Conservation (phyloP, 768 basidiomycete genomes). For the Russula griseocarnosa region DNA sequence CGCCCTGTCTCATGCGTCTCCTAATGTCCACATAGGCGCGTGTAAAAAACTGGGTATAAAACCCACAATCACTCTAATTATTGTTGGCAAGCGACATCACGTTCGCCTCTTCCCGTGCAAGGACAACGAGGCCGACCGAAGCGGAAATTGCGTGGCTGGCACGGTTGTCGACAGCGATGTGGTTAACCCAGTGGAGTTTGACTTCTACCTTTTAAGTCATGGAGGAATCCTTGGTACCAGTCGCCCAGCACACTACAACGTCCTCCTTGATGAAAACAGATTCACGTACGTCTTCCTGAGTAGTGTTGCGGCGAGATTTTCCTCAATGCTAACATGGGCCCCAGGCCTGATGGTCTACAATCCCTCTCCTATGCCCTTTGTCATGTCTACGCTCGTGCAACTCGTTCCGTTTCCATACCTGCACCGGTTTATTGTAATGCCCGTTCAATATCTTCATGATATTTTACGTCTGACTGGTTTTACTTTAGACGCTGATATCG, state of each 20-base stretch:
- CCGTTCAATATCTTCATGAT: background rate
- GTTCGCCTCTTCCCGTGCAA: slow-evolving; percentile 56
- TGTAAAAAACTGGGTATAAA: slow-evolving; percentile 55
- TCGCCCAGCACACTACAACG: slow-evolving; percentile 57
- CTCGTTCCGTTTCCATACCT: slow-evolving; percentile 77
- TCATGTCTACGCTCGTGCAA: slow-evolving; percentile 76
- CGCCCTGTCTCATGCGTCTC: background rate
- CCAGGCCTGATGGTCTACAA: slow-evolving; percentile 64
- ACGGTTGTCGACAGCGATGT: slow-evolving; percentile 73
- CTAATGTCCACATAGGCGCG: slow-evolving; percentile 47
- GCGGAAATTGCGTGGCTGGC: slow-evolving; percentile 72
- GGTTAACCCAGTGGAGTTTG: slow-evolving; percentile 66
- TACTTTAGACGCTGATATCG: slow-evolving; percentile 64
- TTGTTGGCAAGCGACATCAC: slow-evolving; percentile 78
- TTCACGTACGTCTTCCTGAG: slow-evolving; percentile 49
- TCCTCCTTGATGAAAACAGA: slow-evolving; percentile 51
- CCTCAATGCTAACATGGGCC: slow-evolving; percentile 15
- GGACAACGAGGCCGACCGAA: slow-evolving; percentile 50
- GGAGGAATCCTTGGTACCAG: slow-evolving; percentile 76
- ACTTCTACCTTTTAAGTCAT: slow-evolving; percentile 77
- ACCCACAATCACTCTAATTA: slow-evolving; percentile 67
- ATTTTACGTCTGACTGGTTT: background rate
- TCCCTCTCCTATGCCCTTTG: slow-evolving; percentile 69
- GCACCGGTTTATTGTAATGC: slow-evolving; percentile 75
- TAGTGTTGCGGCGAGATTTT: background rate